Evolutionary conservation across 2,329 filamentous ascomycete species (phyloP), one percentile per base, ranked within the genome.

Genomic region (Penicillium sumatraense): DNA sequence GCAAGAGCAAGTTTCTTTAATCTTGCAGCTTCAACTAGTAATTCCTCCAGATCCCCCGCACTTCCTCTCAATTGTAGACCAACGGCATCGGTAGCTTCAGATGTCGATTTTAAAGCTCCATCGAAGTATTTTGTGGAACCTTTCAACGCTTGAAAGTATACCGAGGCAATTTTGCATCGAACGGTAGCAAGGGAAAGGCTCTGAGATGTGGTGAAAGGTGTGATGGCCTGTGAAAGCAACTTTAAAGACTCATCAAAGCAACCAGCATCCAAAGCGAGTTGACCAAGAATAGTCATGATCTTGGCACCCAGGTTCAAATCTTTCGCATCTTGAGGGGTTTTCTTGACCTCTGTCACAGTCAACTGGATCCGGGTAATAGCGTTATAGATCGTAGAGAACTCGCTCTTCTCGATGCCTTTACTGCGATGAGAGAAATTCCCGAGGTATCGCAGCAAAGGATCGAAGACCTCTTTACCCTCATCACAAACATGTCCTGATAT

Each of bases 1-100:
- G 65, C 65, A 66, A 78, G 75, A 3, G 75, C 63, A 24, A 70
- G 48, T 53, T 78, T 79, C 54, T 78, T 78, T 29, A 79, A 62
- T 55, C 71, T 75, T 3, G 75, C 73, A 21, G 75, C 67, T 59
- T 76, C 75, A 40, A 78, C 65, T 13, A 79, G 61, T 5, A 79
- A 62, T 29, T 78, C 76, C 54, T 79, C 77, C n/a, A 79, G 56
- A 29, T 78, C 76, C 36, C 60, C 65, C 9, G 69, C 54, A 24
- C 68, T 77, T 3, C 77, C 77, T 56, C 72, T 73, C 9, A 78
- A 54, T 23, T 72, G 69, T 26, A 73, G 60, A 14, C 68, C 70
- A 29, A 79, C 57, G 10, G 69, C 64, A 23, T 61, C 57, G 3
- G 70, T 71, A 2, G 74, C 75, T 48, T 75, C 69, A 20, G 64